Evolutionary conservation across 306 rosid genomes (phyloP).

Genomic region (Styphnolobium japonicum): DNA sequence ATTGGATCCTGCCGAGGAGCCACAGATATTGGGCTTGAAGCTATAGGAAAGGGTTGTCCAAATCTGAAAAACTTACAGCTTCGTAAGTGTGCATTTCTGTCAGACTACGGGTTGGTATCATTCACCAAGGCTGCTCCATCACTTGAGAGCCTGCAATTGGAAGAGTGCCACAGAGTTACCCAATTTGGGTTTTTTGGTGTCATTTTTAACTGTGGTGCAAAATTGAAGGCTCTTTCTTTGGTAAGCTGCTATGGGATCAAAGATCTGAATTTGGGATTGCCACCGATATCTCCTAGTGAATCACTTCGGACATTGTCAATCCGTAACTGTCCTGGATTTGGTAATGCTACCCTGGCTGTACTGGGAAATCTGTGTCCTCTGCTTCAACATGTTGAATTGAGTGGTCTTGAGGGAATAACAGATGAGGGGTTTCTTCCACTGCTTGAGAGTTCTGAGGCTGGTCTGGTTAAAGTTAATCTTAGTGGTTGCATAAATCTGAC

Average conservation of each 20-base stretch:
- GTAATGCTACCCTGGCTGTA: conserved; percentile 53
- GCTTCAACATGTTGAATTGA: conserved; percentile 65
- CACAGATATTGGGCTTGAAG: conserved; percentile 72
- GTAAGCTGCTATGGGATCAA: conserved; percentile 78
- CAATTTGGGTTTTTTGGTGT: conserved; percentile 70
- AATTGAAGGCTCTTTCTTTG: conserved; percentile 66
- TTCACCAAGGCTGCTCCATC: conserved; percentile 66
- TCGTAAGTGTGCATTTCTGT: conserved; percentile 56
- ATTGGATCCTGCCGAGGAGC: conserved; percentile 68
- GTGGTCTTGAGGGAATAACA: conserved; percentile 68
- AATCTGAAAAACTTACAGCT: conserved; percentile 67
- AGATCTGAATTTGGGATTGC: conserved; percentile 47
- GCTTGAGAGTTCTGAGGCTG: conserved; percentile 59
- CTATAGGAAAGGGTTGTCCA: conserved; percentile 86
- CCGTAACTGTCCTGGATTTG: conserved; percentile 81
- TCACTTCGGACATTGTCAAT: conserved; percentile 62
- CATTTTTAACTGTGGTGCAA: conserved; percentile 64
- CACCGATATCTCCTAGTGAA: conserved; percentile 41
- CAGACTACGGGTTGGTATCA: conserved; percentile 75
- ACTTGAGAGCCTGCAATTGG: conserved; percentile 77
- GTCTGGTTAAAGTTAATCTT: conserved; percentile 68
- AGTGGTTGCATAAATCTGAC: conserved; percentile 74
- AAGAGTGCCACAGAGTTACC: conserved; percentile 92
- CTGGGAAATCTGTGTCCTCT: conserved; percentile 76
- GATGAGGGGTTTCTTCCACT: conserved; percentile 66